A percentile compares a stretch with the other conserved stretches of the same genome.
These are phyloP conservation scores for Cutaneotrichosporon mucoides DNA, from an alignment of 1,284 basidiomycete species.

Conservation along the genomic window DNA sequence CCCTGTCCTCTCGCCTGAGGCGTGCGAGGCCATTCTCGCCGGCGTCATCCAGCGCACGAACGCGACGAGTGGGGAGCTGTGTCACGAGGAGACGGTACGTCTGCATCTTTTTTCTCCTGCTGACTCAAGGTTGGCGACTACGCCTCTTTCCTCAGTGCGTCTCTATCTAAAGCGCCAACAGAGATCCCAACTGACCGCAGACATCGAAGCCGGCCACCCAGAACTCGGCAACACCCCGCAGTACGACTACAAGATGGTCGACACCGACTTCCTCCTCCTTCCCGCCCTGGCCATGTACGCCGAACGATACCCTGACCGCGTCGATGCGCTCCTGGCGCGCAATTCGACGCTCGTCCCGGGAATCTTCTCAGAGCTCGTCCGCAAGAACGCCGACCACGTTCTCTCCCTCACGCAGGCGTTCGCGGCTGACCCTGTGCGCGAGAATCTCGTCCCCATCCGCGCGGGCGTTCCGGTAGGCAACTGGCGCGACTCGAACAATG, in stretches of 20 bases:
- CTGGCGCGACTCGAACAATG: slow-evolving; percentile 56
- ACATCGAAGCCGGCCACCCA: slow-evolving; percentile 45
- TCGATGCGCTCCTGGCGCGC: slow-evolving; percentile 33
- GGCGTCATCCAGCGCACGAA: slow-evolving; percentile 52
- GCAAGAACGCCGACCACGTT: slow-evolving; percentile 25
- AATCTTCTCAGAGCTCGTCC: slow-evolving; percentile 46
- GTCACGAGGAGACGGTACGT: slow-evolving; percentile 52
- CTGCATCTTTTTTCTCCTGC: neutral
- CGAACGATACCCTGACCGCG: slow-evolving; percentile 20
- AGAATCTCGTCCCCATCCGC: slow-evolving; percentile 46
- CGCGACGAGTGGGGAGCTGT: slow-evolving; percentile 47
- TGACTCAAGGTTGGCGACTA: slow-evolving; percentile 30
- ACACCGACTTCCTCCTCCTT: slow-evolving; percentile 52
- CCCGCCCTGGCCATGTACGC: slow-evolving; percentile 52
- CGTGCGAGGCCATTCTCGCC: slow-evolving; percentile 51
- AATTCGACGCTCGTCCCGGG: slow-evolving; percentile 49
- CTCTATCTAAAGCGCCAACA: no score
- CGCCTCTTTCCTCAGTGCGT: slow-evolving; percentile 29
- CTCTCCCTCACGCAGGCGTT: slow-evolving; percentile 46
- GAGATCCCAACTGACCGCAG: no score
- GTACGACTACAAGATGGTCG: slow-evolving; percentile 52
- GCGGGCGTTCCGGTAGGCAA: slow-evolving; percentile 48
- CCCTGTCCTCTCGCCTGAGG: slow-evolving; percentile 49
- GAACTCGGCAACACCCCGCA: slow-evolving; percentile 49
- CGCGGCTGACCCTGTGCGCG: slow-evolving; percentile 38